These are phyloP conservation scores for Schizothecium vesticola DNA, from an alignment of 495 filamentous ascomycete genomes.

Conservation along the genomic window DNA sequence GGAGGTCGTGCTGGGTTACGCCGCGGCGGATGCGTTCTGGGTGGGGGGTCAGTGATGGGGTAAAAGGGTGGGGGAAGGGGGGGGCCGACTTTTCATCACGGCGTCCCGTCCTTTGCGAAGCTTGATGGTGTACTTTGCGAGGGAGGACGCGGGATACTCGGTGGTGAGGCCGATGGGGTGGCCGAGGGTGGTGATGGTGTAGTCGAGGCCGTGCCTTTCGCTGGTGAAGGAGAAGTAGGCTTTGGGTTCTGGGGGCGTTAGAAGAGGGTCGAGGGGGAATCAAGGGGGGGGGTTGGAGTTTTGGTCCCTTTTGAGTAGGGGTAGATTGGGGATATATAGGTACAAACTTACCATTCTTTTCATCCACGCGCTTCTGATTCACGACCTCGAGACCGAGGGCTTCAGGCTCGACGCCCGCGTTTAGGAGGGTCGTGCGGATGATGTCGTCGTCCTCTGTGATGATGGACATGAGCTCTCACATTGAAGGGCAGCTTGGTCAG, in stretches of 20 bases:
- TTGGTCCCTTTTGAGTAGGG: not conserved
- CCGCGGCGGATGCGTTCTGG: slow-evolving; percentile 30
- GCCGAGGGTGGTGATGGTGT: slow-evolving; percentile 33
- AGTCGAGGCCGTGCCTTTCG: slow-evolving; percentile 24
- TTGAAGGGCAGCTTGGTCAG: not conserved
- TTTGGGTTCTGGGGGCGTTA: slow-evolving; percentile 5
- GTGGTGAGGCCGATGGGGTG: slow-evolving; percentile 31
- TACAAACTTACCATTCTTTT: not conserved
- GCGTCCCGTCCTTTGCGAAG: slow-evolving; percentile 30
- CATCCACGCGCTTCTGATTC: slow-evolving; percentile 18
- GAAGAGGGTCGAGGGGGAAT: too few species aligned
- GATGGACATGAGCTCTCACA: not conserved
- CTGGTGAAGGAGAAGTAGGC: slow-evolving; percentile 31
- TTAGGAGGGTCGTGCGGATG: slow-evolving; percentile 26
- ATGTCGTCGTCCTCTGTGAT: slow-evolving; percentile 36
- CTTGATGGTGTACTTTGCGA: slow-evolving; percentile 33
- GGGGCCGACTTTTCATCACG: slow-evolving; percentile 28
- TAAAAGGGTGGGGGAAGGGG: not conserved
- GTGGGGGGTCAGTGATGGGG: not conserved
- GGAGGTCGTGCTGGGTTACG: slow-evolving; percentile 28
- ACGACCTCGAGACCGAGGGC: slow-evolving; percentile 17
- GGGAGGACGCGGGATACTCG: slow-evolving; percentile 27
- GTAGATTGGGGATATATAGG: too few species aligned
- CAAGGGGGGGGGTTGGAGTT: not conserved
- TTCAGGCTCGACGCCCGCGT: slow-evolving; percentile 15